Percentiles rank a stretch among this genome's conserved stretches.
Conservation (phyloP, 1,284 basidiomycete species). For the Ustilago shanxiensis region DNA sequence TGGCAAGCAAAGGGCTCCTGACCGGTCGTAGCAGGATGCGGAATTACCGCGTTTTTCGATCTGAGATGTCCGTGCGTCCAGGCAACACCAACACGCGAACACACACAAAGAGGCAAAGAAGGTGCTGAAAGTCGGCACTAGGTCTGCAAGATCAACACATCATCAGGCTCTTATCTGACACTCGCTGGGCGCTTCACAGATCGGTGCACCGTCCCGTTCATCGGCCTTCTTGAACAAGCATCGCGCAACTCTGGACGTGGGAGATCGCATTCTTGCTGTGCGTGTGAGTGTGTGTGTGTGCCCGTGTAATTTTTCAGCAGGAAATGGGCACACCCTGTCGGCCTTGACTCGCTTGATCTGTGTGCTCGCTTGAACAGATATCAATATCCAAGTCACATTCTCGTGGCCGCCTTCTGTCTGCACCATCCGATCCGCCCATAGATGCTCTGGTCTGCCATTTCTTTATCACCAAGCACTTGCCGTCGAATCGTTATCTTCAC, state of each 20-base stretch:
- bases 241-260: not conserved
- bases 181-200: not conserved
- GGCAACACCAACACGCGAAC: not conserved
- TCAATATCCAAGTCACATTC: not conserved
- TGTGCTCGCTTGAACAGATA: conserved; percentile 11
- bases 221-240: not conserved
- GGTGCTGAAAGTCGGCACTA: conserved; percentile 13
- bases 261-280: conserved; percentile 4
- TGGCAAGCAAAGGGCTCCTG: not conserved
- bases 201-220: conserved; percentile 15
- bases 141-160: not conserved
- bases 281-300: conserved; percentile 1
- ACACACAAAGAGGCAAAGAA: conserved; percentile 8
- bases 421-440: conserved; percentile 6
- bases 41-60: conserved; percentile 40
- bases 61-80: conserved; percentile 24
- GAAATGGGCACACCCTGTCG: conserved; percentile 7
- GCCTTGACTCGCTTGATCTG: conserved; percentile 20
- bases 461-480: not conserved
- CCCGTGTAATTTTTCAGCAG: conserved; percentile 16
- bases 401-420: conserved; percentile 9
- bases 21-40: conserved; percentile 32
- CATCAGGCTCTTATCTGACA: conserved; percentile 4
- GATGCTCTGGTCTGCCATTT: not conserved
- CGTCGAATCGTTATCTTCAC: conserved; percentile 2